These are phyloP conservation scores for Claviceps sp. DNA, from an alignment of 2,329 filamentous ascomycete species.

Conservation along the genomic window DNA sequence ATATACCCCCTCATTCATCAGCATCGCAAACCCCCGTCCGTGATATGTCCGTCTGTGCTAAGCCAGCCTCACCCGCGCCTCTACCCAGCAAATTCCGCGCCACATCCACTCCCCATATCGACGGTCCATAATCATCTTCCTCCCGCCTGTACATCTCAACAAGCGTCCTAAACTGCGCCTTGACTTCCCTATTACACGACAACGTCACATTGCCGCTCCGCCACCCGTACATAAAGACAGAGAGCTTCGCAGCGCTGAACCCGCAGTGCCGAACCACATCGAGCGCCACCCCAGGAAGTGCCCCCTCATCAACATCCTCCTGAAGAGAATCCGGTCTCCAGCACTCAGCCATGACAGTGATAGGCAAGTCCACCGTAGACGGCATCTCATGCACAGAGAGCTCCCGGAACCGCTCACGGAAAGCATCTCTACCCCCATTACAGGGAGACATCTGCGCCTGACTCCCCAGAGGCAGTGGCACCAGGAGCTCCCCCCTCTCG, in stretches of 20 bases:
- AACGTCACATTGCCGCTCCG: slow-evolving; percentile 19
- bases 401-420: slow-evolving; percentile 16
- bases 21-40: not conserved
- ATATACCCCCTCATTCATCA: no score
- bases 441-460: no score
- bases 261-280: slow-evolving; percentile 19
- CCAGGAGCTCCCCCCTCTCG: slow-evolving; percentile 21
- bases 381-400: slow-evolving; percentile 22
- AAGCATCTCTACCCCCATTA: no score
- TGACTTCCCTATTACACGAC: slow-evolving; percentile 28
- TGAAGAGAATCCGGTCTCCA: slow-evolving; percentile 17
- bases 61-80: no score
- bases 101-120: slow-evolving; percentile 21
- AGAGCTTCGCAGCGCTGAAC: slow-evolving; percentile 24
- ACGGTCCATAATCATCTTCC: slow-evolving; percentile 19
- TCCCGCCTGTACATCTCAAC: slow-evolving; percentile 17
- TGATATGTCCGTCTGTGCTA: no score
- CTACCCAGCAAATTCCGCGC: slow-evolving; percentile 20
- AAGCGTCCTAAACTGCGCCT: slow-evolving; percentile 22
- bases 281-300: slow-evolving; percentile 20
- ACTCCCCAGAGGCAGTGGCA: slow-evolving; percentile 12
- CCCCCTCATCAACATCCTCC: slow-evolving; percentile 11
- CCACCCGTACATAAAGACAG: slow-evolving; percentile 28
- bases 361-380: slow-evolving; percentile 19
- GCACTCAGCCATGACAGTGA: slow-evolving; percentile 16